phyloP scores from a whole-genome alignment of 805 yeast genomes.

The Kluyveromyces aestuarii region DNA sequence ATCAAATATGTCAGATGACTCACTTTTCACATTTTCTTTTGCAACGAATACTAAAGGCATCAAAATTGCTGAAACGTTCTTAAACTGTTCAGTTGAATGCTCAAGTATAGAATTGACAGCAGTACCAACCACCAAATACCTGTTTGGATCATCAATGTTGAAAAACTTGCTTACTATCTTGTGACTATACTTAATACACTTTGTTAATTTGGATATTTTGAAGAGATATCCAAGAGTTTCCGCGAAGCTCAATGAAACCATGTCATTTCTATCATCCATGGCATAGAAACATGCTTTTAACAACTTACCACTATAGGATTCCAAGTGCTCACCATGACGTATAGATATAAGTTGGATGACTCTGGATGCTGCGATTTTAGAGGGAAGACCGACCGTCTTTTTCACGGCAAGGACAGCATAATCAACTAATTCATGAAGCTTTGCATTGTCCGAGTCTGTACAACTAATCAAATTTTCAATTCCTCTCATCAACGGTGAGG shows the following conservation, averaged over 20 bases:
- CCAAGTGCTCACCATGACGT: conserved; percentile 39
- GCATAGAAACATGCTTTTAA: conserved; percentile 50
- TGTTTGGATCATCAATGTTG: conserved; percentile 35
- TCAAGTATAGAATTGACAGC: conserved; percentile 60
- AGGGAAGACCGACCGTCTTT: conserved; percentile 78
- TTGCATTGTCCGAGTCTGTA: conserved; percentile 40
- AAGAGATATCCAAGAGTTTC: conserved; percentile 71
- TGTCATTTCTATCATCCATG: conserved; percentile 58
- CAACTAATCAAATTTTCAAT: conserved; percentile 60
- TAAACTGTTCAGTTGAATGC: conserved; percentile 61
- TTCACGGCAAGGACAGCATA: conserved; percentile 48
- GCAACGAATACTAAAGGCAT: conserved; percentile 78
- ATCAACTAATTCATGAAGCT: conserved; percentile 36
- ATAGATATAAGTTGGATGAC: conserved; percentile 57
- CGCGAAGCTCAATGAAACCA: conserved; percentile 70
- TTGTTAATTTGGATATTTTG: conserved; percentile 46
- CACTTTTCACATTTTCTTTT: conserved; percentile 48
- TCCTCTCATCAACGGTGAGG: conserved; percentile 85
- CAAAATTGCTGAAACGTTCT: conserved; percentile 49
- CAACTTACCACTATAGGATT: conserved; percentile 53
- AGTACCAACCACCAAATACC: conserved; percentile 44
- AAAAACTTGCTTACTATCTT: conserved; percentile 50
- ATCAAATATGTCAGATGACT: conserved; percentile 41
- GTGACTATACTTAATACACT: conserved; percentile 45
- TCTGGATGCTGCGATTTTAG: conserved; percentile 77